Base-by-base conservation (phyloP, 2,329 filamentous ascomycete species). In the Colletotrichum coccodes region DNA sequence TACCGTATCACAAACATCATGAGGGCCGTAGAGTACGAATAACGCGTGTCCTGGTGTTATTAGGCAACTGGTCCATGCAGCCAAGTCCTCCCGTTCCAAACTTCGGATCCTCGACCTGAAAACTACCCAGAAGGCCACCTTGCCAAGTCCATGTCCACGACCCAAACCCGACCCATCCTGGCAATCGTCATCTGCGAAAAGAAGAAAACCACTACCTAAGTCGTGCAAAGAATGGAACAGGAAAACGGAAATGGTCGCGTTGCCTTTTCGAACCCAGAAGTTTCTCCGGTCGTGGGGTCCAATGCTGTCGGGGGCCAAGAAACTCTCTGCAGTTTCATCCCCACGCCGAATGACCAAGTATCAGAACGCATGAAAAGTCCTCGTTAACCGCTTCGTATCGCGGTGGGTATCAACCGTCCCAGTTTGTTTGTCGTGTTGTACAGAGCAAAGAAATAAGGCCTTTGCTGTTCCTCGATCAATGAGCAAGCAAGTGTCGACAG, bases 61-160 rank as follows among this genome's bases (percentile, higher is more conserved):
- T 47, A 18, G 42, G 56, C 40, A 32, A 58, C 56, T 46, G 56
- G 56, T 58, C 56, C 56, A 58, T 47, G 57, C 57, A 40, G 44
- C 44, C 4, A 60, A 16, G 4, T 28, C 44, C 3, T 30, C 40
- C 53, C n/a, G 28, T 34, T 34, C 49, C 47, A 21, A 58, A 40
- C 26, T 40, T 46, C 44, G 23, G 44, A 49, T 50, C 57, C 44
- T 50, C 44, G 30, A 38, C 57, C 21, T 34, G n/a, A 14, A 60
- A 49, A 60, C 57, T 38, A 60, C 38, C 53, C 38, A 57, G 53
- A 32, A 57, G 36, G 52, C 21, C 23, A 23, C 16, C 23, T 44
- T 6, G 18, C 36, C 36, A 42, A 44, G 9, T 50, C 44, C 44
- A 23, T 14, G 21, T 54, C 32, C 32, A 8, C 50, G 38, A 54